A percentile compares a stretch with the other conserved stretches of the same genome.
These are phyloP conservation scores for Mycena sanguinolenta DNA, from an alignment of 768 basidiomycete genomes.

Conservation along the genomic window DNA sequence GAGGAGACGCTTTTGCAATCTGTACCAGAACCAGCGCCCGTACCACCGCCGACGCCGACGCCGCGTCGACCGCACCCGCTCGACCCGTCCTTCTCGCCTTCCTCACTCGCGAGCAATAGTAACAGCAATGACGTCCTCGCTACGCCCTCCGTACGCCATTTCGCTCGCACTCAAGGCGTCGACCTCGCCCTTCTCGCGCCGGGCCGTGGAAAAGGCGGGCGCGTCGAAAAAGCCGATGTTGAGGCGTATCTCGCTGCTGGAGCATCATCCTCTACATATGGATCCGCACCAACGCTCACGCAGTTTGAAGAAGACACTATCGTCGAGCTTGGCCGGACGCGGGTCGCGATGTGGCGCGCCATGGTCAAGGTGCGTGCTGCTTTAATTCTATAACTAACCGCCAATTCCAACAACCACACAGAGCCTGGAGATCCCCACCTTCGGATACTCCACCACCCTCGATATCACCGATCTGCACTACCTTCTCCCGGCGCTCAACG, in stretches of 20 bases:
- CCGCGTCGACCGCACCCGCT: constrained; percentile 39
- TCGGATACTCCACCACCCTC: constrained; percentile 84
- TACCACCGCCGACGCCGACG: constrained; percentile 18
- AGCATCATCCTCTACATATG: no score
- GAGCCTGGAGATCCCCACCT: constrained; percentile 90
- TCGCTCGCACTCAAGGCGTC: constrained; percentile 75
- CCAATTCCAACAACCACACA: no score
- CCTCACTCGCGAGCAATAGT: constrained; percentile 23
- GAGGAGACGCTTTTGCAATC: background rate
- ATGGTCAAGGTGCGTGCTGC: constrained; percentile 77
- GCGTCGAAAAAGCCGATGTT: constrained; percentile 82
- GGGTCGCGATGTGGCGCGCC: constrained; percentile 82
- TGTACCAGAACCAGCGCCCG: constrained; percentile 13
- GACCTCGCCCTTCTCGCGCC: constrained; percentile 69
- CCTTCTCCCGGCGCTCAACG: constrained; percentile 73
- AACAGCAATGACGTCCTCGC: constrained; percentile 65
- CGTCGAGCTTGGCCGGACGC: constrained; percentile 77
- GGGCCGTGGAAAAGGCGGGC: constrained; percentile 81
- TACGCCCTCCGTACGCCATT: constrained; percentile 83
- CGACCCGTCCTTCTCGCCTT: constrained; percentile 52
- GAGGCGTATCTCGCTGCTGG: constrained; percentile 69
- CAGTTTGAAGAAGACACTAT: constrained; percentile 59
- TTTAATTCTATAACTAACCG: no score
- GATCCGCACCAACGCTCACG: background rate
- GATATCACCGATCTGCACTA: constrained; percentile 80